Evolutionary conservation across 257 asterid genomes (phyloP), one percentile per base, ranked within the genome.

Genomic region (Solanum chaucha): DNA sequence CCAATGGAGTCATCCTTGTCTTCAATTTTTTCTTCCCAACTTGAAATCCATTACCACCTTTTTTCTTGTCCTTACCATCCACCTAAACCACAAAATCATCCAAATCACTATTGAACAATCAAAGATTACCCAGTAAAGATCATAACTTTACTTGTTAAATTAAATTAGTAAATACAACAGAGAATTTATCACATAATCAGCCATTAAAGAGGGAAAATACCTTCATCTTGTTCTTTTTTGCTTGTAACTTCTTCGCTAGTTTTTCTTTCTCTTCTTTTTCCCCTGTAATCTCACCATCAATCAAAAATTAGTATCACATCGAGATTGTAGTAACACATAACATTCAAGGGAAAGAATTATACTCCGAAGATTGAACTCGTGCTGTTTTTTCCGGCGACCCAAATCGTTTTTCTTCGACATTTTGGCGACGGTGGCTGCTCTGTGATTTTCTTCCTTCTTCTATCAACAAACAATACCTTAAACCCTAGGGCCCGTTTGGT

Each of bases 391-490:
- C 58, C 99, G 90, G 55, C 93, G 93, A 86, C 92, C 95, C 67
- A 97, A 90, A 90, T 97, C 95, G 89, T 97, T 97, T 96, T 97
- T 96, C 95, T 96, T 97, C 94, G 99, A 97, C 99, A 97, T 96
- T 71, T 46, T 86, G 67, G 9, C 2, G 84, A 75, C 35, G 59
- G 35, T 75, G 83, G 22, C 8, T 2, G 14, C 84, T 78, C 24
- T 35, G 11, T 0, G 86, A 12, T 61, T 22, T 61, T 85, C 85
- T 81, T 75, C 67, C n/a, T 48, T 87, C 89, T 70, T 85, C 67
- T 17, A 5, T 8, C 13, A 46, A 28, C 64, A 46, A 46, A 48
- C 30, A 28, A 28, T 17, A 17, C 41, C 38, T 24, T 44, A 34
- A 83, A 86, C 87, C 89, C 90, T 88, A 86, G 82, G 82, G 30